A percentile compares a stretch with the other conserved stretches of the same genome.
These are phyloP conservation scores for Colletotrichum acutatum DNA, from an alignment of 2,329 filamentous ascomycete species.

Conservation along the genomic window DNA sequence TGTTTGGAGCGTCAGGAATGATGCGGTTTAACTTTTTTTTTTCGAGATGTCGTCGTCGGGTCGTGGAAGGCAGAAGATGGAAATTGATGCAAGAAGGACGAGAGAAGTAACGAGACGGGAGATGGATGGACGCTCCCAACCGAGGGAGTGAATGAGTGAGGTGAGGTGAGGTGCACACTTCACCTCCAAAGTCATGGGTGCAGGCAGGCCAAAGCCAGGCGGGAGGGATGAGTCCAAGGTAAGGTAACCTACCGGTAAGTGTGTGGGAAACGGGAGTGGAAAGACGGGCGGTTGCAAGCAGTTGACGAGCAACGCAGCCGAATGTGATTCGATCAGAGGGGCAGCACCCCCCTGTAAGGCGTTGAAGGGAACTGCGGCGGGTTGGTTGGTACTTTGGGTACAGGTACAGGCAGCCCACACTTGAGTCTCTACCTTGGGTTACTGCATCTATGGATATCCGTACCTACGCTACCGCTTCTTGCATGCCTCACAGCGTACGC, in stretches of 20 bases:
- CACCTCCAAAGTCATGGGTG: neutral
- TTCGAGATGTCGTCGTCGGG: neutral
- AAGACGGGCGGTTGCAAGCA: conserved; percentile 24
- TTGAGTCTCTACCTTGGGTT: neutral
- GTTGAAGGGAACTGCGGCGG: conserved; percentile 10
- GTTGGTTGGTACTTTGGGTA: conserved; percentile 3
- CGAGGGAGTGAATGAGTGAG: neutral
- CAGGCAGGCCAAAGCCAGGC: neutral
- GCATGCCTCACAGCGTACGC: neutral
- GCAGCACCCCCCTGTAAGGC: conserved; percentile 1
- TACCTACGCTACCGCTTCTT: neutral
- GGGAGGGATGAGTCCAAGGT: neutral
- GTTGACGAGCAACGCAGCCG: conserved; percentile 25
- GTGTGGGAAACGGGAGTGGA: neutral
- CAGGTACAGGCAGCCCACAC: neutral
- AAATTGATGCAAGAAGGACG: neutral
- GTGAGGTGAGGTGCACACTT: no score
- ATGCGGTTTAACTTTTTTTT: neutral
- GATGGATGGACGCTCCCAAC: neutral
- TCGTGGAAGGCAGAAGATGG: neutral
- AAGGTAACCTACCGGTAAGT: no score
- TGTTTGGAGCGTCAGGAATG: neutral
- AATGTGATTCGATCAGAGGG: conserved; percentile 28
- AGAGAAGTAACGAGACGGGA: neutral
- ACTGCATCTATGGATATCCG: neutral